Evolutionary conservation across 257 asterid species (phyloP).

Genomic region (Nicotiana benthamiana): DNA sequence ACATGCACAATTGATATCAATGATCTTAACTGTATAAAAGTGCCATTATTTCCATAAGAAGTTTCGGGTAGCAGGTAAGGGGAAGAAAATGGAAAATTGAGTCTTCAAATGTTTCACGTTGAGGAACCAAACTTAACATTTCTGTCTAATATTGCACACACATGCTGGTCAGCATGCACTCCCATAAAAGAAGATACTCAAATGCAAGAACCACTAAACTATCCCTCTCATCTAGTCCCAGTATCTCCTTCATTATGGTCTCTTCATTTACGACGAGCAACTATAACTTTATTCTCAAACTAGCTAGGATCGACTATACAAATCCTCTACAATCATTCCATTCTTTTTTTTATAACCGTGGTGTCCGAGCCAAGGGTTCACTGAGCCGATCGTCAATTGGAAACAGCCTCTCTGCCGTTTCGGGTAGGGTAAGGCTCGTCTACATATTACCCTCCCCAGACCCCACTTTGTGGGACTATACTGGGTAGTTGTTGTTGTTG

Average conservation of each 20-base stretch:
- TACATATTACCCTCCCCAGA: too few relatives aligned
- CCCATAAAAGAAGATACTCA: not conserved
- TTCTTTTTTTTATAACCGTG: not conserved
- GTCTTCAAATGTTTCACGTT: not conserved
- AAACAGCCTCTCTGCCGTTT: too few relatives aligned
- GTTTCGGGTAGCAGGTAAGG: not conserved
- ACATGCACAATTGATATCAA: not conserved
- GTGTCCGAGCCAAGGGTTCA: too few relatives aligned
- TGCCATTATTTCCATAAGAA: not conserved
- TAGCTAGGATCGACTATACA: not conserved
- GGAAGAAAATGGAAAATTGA: not conserved
- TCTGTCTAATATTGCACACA: not conserved
- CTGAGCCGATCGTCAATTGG: too few relatives aligned
- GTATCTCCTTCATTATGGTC: not conserved
- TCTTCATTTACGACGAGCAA: not conserved
- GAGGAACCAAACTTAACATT: not conserved
- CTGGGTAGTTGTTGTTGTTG: too few relatives aligned
- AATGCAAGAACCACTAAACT: not conserved
- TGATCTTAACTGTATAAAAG: not conserved
- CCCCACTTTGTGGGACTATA: too few relatives aligned
- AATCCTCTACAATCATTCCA: not conserved
- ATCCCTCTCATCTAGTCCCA: not conserved
- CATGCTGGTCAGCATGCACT: not conserved
- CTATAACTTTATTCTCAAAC: not conserved
- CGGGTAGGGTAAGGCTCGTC: too few relatives aligned